A percentile compares a stretch with the other conserved stretches of the same genome.
phyloP scores from a whole-genome alignment of 2,329 filamentous ascomycete species.

The Trichophyton schoenleinii region DNA sequence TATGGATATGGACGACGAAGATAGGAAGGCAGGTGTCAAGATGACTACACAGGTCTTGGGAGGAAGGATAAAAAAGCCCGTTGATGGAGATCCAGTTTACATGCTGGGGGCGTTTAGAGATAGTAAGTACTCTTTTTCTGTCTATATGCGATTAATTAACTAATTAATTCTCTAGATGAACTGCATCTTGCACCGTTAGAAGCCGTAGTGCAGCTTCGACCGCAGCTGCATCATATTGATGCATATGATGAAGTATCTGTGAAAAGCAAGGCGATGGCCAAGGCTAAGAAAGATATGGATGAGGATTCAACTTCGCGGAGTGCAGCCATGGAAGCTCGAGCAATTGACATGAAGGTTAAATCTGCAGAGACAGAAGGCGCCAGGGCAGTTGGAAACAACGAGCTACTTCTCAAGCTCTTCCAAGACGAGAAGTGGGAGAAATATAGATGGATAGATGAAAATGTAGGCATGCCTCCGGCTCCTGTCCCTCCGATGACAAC shows the following conservation, averaged over 20 bases:
- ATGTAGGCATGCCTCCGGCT: conserved; percentile 15
- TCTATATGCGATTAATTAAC: conserved; percentile 7
- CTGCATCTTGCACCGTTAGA: conserved; percentile 75
- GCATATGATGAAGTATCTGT: conserved; percentile 56
- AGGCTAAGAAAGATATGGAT: conserved; percentile 33
- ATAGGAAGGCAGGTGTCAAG: conserved; percentile 37
- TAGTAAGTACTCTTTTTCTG: conserved; percentile 39
- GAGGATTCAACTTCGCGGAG: conserved; percentile 28
- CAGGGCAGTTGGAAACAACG: conserved; percentile 57
- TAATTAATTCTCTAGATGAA: conserved; percentile 44
- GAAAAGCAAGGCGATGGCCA: conserved; percentile 20
- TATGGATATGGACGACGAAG: conserved; percentile 14
- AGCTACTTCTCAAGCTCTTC: conserved; percentile 63
- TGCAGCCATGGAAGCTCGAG: conserved; percentile 48
- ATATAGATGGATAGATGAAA: conserved; percentile 62
- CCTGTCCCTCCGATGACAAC: conserved; percentile 5
- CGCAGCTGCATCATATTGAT: conserved; percentile 87
- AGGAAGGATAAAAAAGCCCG: conserved; percentile 59
- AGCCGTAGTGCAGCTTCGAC: conserved; percentile 75
- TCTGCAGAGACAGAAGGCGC: conserved; percentile 53
- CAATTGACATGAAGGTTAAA: conserved; percentile 81
- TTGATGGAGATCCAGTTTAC: conserved; percentile 60
- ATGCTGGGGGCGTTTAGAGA: conserved; percentile 87
- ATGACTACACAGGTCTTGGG: conserved; percentile 73
- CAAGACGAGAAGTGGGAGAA: conserved; percentile 72